Conservation (phyloP, 371 early-diverging fungal species). For the Lichtheimia ornata region DNA sequence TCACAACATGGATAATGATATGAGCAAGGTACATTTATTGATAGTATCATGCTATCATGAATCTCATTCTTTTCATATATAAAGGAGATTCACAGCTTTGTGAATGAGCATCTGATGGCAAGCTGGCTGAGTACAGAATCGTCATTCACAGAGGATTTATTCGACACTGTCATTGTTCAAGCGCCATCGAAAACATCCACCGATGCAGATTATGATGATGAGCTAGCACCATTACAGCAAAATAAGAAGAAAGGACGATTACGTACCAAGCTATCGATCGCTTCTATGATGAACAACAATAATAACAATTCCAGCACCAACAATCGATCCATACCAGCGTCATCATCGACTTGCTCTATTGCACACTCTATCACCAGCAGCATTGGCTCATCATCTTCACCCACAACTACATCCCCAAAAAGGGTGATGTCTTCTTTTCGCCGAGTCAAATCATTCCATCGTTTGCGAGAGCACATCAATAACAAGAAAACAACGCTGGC, state of each 20-base stretch:
- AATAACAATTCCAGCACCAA: background rate
- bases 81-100: background rate
- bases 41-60: background rate
- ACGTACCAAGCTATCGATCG: conserved; percentile 4
- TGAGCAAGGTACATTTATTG: too few relatives aligned
- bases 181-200: too few relatives aligned
- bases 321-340: background rate
- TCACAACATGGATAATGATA: background rate
- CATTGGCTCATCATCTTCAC: conserved; percentile 6
- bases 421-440: conserved; percentile 6
- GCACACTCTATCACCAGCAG: conserved; percentile 6
- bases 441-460: conserved; percentile 12
- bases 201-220: too few relatives aligned
- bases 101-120: background rate
- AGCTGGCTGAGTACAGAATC: conserved; percentile 5
- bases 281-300: conserved; percentile 2
- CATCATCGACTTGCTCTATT: background rate
- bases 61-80: background rate
- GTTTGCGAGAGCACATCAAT: conserved; percentile 2
- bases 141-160: conserved; percentile 7
- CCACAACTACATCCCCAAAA: background rate
- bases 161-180: background rate
- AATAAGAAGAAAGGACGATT: background rate
- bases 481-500: background rate
- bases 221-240: background rate